These are phyloP conservation scores for Boletales sp. DNA, from an alignment of 768 basidiomycete genomes.

Conservation along the genomic window DNA sequence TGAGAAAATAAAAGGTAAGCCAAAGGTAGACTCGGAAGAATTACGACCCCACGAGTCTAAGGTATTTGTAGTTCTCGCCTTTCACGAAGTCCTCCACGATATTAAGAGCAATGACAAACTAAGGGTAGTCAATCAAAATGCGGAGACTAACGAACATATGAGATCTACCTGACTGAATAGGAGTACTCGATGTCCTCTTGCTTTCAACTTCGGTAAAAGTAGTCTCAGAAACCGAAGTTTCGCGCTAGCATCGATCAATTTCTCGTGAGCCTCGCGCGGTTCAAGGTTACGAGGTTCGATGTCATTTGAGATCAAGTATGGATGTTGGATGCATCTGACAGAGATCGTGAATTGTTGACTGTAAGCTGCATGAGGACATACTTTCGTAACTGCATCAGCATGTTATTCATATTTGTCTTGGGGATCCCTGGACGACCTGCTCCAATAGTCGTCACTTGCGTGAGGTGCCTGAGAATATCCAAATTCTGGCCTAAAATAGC, in stretches of 20 bases:
- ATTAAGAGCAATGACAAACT: conserved; percentile 88
- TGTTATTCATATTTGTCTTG: conserved; percentile 69
- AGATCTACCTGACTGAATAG: conserved; percentile 82
- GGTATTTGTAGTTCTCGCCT: conserved; percentile 76
- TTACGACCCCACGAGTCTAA: conserved; percentile 59
- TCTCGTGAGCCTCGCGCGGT: conserved; percentile 63
- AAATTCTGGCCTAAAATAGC: conserved; percentile 61
- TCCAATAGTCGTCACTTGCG: conserved; percentile 38
- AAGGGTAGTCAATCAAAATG: background rate
- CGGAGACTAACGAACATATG: background rate
- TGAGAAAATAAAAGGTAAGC: conserved; percentile 27
- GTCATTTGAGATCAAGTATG: conserved; percentile 76
- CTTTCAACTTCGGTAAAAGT: conserved; percentile 78
- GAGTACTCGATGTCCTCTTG: conserved; percentile 83
- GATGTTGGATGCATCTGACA: conserved; percentile 82
- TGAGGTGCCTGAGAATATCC: conserved; percentile 59
- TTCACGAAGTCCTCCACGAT: conserved; percentile 84
- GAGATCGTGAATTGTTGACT: conserved; percentile 1
- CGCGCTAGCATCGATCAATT: conserved; percentile 78
- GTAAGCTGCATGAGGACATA: conserved; percentile 32
- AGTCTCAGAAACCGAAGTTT: conserved; percentile 77
- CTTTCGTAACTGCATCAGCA: conserved; percentile 88
- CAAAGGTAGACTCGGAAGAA: background rate
- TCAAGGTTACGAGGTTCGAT: conserved; percentile 71
- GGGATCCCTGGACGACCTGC: conserved; percentile 27